Evolutionary conservation across 495 filamentous ascomycete species (phyloP).

Genomic region (Podospora tetraspora): DNA sequence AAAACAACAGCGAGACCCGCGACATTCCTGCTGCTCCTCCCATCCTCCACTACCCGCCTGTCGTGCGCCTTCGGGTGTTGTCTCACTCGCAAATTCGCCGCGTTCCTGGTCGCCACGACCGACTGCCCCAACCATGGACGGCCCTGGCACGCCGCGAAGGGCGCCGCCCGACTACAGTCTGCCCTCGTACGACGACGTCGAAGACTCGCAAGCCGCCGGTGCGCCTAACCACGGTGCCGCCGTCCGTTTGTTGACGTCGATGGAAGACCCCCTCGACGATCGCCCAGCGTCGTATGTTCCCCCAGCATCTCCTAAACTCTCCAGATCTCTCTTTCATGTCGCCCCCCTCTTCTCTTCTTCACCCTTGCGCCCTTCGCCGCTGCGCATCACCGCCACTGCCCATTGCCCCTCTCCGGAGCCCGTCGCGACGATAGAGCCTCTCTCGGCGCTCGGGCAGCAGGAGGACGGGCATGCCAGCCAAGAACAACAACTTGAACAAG

Average conservation of each 20-base stretch:
- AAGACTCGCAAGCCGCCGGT: conserved; percentile 36
- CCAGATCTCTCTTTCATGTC: conserved; percentile 16
- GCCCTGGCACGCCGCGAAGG: conserved; percentile 33
- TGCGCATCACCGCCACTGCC: conserved; percentile 8
- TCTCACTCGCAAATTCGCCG: background rate
- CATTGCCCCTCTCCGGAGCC: background rate
- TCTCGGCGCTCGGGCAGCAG: conserved; percentile 8
- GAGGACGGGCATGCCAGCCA: conserved; percentile 6
- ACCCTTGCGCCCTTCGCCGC: conserved; percentile 1
- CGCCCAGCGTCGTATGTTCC: conserved; percentile 39
- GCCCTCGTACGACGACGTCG: conserved; percentile 45
- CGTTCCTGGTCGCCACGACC: background rate
- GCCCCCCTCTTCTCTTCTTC: conserved; percentile 20
- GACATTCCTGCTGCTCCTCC: background rate
- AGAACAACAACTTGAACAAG: background rate
- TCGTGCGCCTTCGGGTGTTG: background rate
- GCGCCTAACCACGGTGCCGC: conserved; percentile 30
- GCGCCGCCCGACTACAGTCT: conserved; percentile 43
- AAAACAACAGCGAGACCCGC: background rate
- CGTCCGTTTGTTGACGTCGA: conserved; percentile 49
- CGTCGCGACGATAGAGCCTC: conserved; percentile 10
- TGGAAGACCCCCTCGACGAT: conserved; percentile 40
- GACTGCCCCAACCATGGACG: conserved; percentile 38
- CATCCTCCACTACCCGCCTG: background rate
- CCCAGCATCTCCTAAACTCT: conserved; percentile 13